Evolutionary conservation across 1,284 basidiomycete genomes (phyloP), one percentile per base, ranked within the genome.

Genomic region (Paramarasmius palmivorus): DNA sequence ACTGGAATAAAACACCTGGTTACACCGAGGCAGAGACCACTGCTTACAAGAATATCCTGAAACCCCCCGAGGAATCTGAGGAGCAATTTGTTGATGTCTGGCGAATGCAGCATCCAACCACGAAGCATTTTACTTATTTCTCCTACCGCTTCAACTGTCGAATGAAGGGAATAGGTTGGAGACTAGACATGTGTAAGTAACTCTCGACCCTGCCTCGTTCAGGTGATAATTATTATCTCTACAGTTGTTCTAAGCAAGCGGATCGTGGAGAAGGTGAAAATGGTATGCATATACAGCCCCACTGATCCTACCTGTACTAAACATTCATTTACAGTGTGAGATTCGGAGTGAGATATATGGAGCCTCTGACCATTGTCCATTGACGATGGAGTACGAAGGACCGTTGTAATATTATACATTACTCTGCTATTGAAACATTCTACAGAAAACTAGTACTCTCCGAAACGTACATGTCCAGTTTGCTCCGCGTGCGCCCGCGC

Each of bases 381-480:
- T 93, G 25, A 81, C 87, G n/a, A 66, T 92, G 70, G 90, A 92
- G 63, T 77, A 91, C 44, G 75, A 77, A 23, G 72, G 70, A 22
- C 61, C 57, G 25, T 60, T 70, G 53, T 79, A 41, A 64, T 3
- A 15, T 35, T 35, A 26, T 25, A 36, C 32, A 40, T 22, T 14
- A 26, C 17, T n/a, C n/a, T 46, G 6, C 19, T 17, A 39, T 26
- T 47, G 20, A 14, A 20, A 50, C 22, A 42, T 49, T 39, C 14
- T 29, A 25, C 15, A n/a, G n/a, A n/a, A n/a, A n/a, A 23, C 71
- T 65, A 93, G 65, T 92, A 96, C 69, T 98, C 94, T 53, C 93
- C 93, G 65, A 97, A 97, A 49, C 82, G 79, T 32, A 82, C 79
- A 73, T 97, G 95, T 0, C 94, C 93, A 1, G 93, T 97, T 67